These are phyloP conservation scores for Fomitopsis pinicola DNA, from an alignment of 1,284 basidiomycete species.

Conservation along the genomic window DNA sequence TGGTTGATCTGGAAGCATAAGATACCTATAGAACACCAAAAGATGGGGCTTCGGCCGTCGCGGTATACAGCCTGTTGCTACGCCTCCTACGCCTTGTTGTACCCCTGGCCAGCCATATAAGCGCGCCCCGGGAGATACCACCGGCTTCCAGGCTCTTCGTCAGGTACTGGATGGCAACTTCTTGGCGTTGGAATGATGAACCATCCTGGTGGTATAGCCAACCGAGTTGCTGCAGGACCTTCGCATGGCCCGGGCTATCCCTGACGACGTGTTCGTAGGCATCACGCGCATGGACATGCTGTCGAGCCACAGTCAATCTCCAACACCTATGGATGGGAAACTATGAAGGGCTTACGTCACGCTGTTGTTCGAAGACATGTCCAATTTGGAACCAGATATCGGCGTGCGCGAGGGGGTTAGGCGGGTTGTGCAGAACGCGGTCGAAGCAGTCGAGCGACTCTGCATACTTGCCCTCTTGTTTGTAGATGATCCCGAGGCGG, in stretches of 20 bases:
- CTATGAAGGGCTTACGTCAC: conserved; percentile 65
- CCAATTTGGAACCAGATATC: conserved; percentile 99
- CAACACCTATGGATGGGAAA: not conserved
- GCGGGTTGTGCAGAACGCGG: conserved; percentile 93
- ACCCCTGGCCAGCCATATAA: conserved; percentile 98
- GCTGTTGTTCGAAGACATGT: conserved; percentile 96
- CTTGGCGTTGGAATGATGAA: conserved; percentile 93
- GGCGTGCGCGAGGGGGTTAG: conserved; percentile 91
- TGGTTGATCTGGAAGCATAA: conserved; percentile 99
- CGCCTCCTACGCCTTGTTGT: conserved; percentile 99
- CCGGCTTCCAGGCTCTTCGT: too few species aligned
- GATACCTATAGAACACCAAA: conserved; percentile 99
- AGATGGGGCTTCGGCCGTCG: conserved; percentile 98
- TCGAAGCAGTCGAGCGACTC: conserved; percentile 91
- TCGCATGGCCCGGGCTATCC: too few species aligned
- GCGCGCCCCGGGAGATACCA: conserved; percentile 98
- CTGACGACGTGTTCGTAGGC: conserved; percentile 97
- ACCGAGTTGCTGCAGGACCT: conserved; percentile 96
- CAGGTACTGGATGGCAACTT: conserved; percentile 87
- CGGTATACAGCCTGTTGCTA: conserved; percentile 99
- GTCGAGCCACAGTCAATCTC: conserved; percentile 4
- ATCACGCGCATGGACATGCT: conserved; percentile 89
- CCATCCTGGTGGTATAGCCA: conserved; percentile 98
- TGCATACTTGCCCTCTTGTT: conserved; percentile 92
- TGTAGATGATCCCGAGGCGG: too few species aligned